phyloP scores from a whole-genome alignment of 2,329 filamentous ascomycete genomes.

The Penicillium brevicompactum region DNA sequence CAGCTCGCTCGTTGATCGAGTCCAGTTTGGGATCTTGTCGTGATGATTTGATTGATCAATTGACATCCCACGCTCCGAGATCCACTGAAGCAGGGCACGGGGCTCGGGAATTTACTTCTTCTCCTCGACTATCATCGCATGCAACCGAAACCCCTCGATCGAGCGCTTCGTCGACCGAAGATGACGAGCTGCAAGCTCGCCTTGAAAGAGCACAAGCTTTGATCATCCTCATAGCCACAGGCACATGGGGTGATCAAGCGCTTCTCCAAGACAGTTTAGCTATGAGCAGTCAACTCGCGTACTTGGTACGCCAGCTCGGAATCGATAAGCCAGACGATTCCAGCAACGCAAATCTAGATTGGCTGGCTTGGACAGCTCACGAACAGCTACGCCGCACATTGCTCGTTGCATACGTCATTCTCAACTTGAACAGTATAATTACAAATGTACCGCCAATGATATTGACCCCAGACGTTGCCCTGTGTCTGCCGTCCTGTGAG shows the following conservation, averaged over 20 bases:
- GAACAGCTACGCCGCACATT: slow-evolving; percentile 16
- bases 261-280: slow-evolving; percentile 3
- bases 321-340: slow-evolving; percentile 61
- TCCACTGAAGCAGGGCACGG: neutral
- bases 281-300: slow-evolving; percentile 9
- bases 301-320: slow-evolving; percentile 45
- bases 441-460: slow-evolving; percentile 15
- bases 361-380: slow-evolving; percentile 9
- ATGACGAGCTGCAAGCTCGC: neutral
- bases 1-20: neutral
- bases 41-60: neutral
- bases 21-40: neutral
- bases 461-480: slow-evolving; percentile 9
- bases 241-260: slow-evolving; percentile 1
- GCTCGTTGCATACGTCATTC: slow-evolving; percentile 15
- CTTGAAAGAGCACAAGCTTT: slow-evolving; percentile 4
- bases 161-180: neutral
- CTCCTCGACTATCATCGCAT: neutral
- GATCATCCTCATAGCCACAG: slow-evolving; percentile 11
- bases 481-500: slow-evolving; percentile 12
- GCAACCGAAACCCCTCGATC: neutral
- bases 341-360: slow-evolving; percentile 42
- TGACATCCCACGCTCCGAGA: neutral
- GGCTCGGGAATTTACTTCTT: neutral
- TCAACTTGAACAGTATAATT: slow-evolving; percentile 16